phyloP scores from a whole-genome alignment of 306 rosid species.

The Begonia loranthoides region DNA sequence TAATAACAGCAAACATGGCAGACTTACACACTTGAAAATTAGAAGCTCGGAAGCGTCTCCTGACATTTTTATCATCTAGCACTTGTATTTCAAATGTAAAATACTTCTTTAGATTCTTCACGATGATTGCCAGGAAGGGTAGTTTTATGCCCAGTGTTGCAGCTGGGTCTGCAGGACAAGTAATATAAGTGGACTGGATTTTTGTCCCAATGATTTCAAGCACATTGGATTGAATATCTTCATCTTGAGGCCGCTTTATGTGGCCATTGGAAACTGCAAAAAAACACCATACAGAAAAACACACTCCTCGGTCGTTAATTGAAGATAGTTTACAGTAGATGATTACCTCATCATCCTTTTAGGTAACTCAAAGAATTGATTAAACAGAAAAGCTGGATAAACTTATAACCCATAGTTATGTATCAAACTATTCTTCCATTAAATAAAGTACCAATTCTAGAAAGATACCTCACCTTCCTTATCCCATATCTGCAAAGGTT shows the following conservation, averaged over 20 bases:
- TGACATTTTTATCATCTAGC: conserved; percentile 86
- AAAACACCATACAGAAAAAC: conserved; percentile 10
- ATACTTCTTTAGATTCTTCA: conserved; percentile 85
- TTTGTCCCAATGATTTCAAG: conserved; percentile 88
- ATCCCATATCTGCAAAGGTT: conserved; percentile 98
- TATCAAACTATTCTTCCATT: background rate
- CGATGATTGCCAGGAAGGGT: conserved; percentile 78
- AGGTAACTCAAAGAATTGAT: background rate
- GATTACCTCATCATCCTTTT: background rate
- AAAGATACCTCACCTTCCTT: conserved; percentile 61
- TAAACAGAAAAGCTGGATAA: background rate
- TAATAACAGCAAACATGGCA: conserved; percentile 30
- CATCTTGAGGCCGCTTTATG: conserved; percentile 88
- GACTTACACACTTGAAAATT: conserved; percentile 99
- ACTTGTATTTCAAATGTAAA: conserved; percentile 96
- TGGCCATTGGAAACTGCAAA: conserved; percentile 73
- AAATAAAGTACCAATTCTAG: too few relatives aligned
- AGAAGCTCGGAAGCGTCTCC: conserved; percentile 88
- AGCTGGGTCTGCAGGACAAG: conserved; percentile 94
- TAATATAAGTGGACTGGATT: conserved; percentile 80
- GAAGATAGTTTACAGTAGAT: background rate
- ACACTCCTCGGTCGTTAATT: background rate
- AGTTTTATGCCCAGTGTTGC: conserved; percentile 93
- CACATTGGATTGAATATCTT: conserved; percentile 89
- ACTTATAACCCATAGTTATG: too few relatives aligned